Evolutionary conservation across 805 yeast genomes (phyloP).

Genomic region (Kazachstania viticola): DNA sequence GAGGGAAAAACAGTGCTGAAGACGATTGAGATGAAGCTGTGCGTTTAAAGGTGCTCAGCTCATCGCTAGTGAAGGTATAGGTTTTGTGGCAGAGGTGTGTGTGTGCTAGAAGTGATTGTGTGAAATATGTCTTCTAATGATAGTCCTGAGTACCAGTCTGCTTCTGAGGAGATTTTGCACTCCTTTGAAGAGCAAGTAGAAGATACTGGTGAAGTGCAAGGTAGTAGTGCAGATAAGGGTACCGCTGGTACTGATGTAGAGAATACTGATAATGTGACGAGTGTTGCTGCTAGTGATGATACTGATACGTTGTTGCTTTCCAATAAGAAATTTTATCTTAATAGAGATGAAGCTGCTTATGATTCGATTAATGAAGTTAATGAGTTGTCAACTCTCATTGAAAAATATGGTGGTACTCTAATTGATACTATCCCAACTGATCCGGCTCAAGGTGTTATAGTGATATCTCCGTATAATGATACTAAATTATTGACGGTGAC

Average conservation of each 20-base stretch:
- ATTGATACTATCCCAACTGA: conserved; percentile 13
- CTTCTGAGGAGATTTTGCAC: too few relatives aligned
- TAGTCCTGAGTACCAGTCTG: too few relatives aligned
- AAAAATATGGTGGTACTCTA: conserved; percentile 17
- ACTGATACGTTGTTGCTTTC: conserved; percentile 2
- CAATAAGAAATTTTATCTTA: conserved; percentile 14
- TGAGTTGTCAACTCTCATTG: conserved; percentile 11
- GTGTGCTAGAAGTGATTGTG: too few relatives aligned
- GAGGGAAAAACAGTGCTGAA: too few relatives aligned
- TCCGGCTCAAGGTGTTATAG: conserved; percentile 8
- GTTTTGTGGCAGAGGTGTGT: too few relatives aligned
- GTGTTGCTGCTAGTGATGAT: neutral
- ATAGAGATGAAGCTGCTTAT: conserved; percentile 16
- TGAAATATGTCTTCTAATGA: too few relatives aligned
- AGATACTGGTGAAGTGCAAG: conserved; percentile 20
- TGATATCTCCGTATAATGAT: conserved; percentile 23
- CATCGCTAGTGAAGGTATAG: too few relatives aligned
- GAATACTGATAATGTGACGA: neutral
- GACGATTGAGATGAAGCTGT: too few relatives aligned
- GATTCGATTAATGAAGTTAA: conserved; percentile 15
- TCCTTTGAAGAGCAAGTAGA: too few relatives aligned
- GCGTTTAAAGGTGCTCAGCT: too few relatives aligned
- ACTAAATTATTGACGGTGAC: conserved; percentile 22
- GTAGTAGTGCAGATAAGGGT: neutral
- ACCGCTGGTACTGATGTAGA: neutral